These are phyloP conservation scores for Arabidopsis arenosa DNA, from an alignment of 345 rosid species.

Conservation along the genomic window DNA sequence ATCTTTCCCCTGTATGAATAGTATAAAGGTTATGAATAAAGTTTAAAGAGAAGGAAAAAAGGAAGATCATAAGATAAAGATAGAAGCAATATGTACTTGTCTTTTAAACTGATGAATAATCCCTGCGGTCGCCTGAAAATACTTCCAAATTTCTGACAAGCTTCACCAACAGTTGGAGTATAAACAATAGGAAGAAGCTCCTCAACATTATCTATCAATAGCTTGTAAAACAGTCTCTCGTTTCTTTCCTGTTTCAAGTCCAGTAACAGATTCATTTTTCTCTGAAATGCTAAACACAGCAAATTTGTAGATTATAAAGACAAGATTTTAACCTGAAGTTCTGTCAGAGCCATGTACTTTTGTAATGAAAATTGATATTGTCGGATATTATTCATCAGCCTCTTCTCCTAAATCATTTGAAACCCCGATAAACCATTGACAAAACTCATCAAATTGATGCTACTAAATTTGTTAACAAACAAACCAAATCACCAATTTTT, in stretches of 20 bases:
- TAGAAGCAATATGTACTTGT: constrained; percentile 57
- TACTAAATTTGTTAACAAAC: no score
- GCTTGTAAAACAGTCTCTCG: constrained; percentile 84
- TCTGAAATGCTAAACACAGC: not conserved
- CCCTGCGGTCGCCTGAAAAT: constrained; percentile 97
- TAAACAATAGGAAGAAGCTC: constrained; percentile 91
- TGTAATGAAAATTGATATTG: constrained; percentile 78
- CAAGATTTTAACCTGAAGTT: constrained; percentile 64
- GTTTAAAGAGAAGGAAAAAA: not conserved
- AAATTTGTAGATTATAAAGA: constrained; percentile 8
- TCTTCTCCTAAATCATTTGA: constrained; percentile 62
- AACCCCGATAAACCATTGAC: not conserved
- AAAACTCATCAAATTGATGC: not conserved
- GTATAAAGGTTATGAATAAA: not conserved
- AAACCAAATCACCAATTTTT: not conserved
- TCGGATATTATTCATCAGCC: constrained; percentile 67
- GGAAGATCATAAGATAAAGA: not conserved
- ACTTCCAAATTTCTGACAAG: constrained; percentile 94
- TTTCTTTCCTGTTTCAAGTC: constrained; percentile 72
- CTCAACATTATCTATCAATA: constrained; percentile 86
- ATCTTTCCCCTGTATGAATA: constrained; percentile 69
- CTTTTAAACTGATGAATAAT: constrained; percentile 87
- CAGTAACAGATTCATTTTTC: constrained; percentile 1
- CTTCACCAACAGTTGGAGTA: constrained; percentile 97
- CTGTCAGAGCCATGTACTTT: constrained; percentile 89